A percentile compares a stretch with the other conserved stretches of the same genome.
Conservation (phyloP, 768 basidiomycete species). For the Hortiboletus campestris region DNA sequence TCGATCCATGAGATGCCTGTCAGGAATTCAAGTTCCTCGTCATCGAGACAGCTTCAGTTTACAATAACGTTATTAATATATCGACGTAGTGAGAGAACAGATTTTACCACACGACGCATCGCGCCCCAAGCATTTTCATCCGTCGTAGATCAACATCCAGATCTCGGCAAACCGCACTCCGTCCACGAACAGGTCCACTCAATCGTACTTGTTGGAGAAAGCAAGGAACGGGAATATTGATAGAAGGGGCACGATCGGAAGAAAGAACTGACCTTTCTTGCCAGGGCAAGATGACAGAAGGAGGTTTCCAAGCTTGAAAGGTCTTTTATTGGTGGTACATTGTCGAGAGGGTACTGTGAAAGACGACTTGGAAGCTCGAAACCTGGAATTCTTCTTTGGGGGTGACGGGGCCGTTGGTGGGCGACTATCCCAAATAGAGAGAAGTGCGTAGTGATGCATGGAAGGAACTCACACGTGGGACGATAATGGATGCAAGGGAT, state of each 20-base stretch:
- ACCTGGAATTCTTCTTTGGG: constrained; percentile 14
- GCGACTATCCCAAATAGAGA: constrained; percentile 13
- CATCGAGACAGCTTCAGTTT: constrained; percentile 70
- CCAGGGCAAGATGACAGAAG: constrained; percentile 91
- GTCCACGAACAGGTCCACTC: constrained; percentile 71
- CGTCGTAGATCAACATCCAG: constrained; percentile 72
- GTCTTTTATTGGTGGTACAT: constrained; percentile 11
- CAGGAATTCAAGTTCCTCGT: constrained; percentile 77
- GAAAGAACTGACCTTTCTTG: constrained; percentile 66
- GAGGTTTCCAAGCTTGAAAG: constrained; percentile 71
- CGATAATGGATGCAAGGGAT: constrained; percentile 19
- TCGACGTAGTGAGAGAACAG: not conserved
- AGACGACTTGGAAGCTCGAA: constrained; percentile 8
- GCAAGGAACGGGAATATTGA: not conserved
- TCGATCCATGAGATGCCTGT: constrained; percentile 79
- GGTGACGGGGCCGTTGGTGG: constrained; percentile 17
- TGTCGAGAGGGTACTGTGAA: constrained; percentile 4
- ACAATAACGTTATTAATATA: not conserved
- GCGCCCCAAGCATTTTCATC: constrained; percentile 69
- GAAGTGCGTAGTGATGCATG: not conserved
- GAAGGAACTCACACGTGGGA: constrained; percentile 11
- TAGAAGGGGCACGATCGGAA: not conserved
- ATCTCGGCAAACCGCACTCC: constrained; percentile 81
- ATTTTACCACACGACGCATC: constrained; percentile 76
- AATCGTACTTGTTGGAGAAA: constrained; percentile 52